phyloP scores from a whole-genome alignment of 805 yeast species.

The Candida multigemmis region DNA sequence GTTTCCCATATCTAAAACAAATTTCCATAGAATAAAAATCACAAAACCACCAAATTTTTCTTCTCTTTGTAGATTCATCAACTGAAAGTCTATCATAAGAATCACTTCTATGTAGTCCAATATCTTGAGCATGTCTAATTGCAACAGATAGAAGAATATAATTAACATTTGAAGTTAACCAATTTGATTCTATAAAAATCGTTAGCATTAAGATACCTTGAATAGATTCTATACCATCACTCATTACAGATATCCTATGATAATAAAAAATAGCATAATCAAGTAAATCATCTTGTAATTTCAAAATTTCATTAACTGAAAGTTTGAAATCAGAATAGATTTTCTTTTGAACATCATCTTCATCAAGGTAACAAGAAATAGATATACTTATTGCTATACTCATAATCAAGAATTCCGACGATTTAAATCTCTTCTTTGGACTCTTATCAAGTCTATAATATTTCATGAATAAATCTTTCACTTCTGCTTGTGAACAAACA shows the following conservation, averaged over 20 bases:
- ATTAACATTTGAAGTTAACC: slow-evolving; percentile 20
- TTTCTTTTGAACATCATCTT: background rate
- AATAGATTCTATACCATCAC: slow-evolving; percentile 43
- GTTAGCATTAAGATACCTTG: slow-evolving; percentile 44
- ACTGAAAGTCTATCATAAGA: slow-evolving; percentile 11
- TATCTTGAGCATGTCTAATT: slow-evolving; percentile 29
- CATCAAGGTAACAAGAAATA: slow-evolving; percentile 12
- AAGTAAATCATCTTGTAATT: slow-evolving; percentile 11
- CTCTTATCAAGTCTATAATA: slow-evolving; percentile 11
- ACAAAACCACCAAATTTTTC: slow-evolving; percentile 28
- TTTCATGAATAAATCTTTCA: slow-evolving; percentile 12
- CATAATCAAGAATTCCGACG: slow-evolving; percentile 26
- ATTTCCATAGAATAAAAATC: slow-evolving; percentile 27
- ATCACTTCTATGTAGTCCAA: slow-evolving; percentile 31
- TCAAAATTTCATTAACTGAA: slow-evolving; percentile 7
- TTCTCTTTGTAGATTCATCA: slow-evolving; percentile 13
- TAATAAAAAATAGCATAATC: slow-evolving; percentile 39
- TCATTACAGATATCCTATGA: slow-evolving; percentile 37
- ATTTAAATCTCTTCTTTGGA: slow-evolving; percentile 10
- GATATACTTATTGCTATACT: slow-evolving; percentile 16
- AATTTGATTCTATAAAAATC: slow-evolving; percentile 22
- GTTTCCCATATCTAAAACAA: slow-evolving; percentile 29
- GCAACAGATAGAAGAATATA: slow-evolving; percentile 23
- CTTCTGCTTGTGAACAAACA: slow-evolving; percentile 3
- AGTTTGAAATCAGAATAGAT: background rate